Percentiles rank a stretch among this genome's conserved stretches.
Conservation (phyloP, 2,329 filamentous ascomycete species). For the Tolypocladium pustulatum region DNA sequence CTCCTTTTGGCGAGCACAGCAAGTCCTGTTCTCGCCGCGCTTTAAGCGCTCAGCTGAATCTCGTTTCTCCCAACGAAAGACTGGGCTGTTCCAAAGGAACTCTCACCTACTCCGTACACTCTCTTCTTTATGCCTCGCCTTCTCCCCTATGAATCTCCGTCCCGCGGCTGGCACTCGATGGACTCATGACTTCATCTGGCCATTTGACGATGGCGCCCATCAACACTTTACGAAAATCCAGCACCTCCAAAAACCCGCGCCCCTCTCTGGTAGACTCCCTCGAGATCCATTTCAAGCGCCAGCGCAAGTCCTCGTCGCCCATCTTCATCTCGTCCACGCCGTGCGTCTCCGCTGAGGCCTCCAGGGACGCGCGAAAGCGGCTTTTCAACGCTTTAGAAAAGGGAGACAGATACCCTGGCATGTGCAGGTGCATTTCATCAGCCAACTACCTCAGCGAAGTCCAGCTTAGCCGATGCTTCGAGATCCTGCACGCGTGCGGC, state of each 20-base stretch:
- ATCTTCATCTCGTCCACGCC: conserved; percentile 6
- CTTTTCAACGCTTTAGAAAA: conserved; percentile 15
- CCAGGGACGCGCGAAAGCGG: conserved; percentile 1
- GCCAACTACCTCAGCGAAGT: conserved; percentile 15
- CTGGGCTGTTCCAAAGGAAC: not conserved
- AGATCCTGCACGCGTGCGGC: conserved; percentile 21
- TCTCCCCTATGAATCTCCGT: too few relatives aligned
- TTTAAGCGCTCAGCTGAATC: not conserved
- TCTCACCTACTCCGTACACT: not conserved
- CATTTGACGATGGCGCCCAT: not conserved
- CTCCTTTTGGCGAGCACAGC: not conserved
- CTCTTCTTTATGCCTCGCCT: not conserved
- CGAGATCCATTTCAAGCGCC: conserved; percentile 2
- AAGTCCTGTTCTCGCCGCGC: not conserved
- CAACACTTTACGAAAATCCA: not conserved
- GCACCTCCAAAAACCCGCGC: not conserved
- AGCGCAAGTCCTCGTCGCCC: conserved; percentile 7
- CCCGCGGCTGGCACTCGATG: too few relatives aligned
- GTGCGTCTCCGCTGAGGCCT: not conserved
- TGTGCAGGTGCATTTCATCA: conserved; percentile 9
- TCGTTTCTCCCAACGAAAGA: too few relatives aligned
- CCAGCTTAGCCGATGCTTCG: conserved; percentile 18
- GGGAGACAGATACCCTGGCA: conserved; percentile 8
- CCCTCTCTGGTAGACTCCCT: not conserved
- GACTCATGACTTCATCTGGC: not conserved